Conservation (phyloP, 2,329 filamentous ascomycete genomes). For the Neodidymelliopsis sp. region DNA sequence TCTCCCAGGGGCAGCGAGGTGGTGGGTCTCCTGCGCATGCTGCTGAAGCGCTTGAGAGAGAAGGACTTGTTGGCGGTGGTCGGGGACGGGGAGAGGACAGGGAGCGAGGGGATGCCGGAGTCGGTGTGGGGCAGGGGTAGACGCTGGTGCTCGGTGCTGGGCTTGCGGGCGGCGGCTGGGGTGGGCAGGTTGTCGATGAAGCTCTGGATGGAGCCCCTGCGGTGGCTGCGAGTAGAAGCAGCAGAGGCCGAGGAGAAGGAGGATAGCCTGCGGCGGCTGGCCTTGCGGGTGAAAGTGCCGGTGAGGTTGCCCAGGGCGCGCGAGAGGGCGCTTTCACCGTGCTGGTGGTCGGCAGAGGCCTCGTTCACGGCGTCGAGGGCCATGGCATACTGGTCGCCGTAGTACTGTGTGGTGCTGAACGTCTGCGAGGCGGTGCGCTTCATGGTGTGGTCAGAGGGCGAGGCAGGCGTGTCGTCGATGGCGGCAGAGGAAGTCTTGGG, state of each 20-base stretch:
- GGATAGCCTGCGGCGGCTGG: slow-evolving; percentile 45
- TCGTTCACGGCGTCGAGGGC: slow-evolving; percentile 43
- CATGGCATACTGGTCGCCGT: slow-evolving; percentile 32
- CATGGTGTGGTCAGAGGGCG: slow-evolving; percentile 40
- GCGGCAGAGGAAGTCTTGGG: slow-evolving; percentile 55
- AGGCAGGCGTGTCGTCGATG: slow-evolving; percentile 44
- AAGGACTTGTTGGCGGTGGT: slow-evolving; percentile 30
- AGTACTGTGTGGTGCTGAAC: slow-evolving; percentile 37
- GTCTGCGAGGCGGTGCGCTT: slow-evolving; percentile 50
- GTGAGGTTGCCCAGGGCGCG: slow-evolving; percentile 39
- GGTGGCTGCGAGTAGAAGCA: slow-evolving; percentile 24
- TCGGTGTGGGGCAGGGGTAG: slow-evolving; percentile 43
- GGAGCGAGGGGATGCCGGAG: slow-evolving; percentile 38
- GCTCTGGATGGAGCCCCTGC: slow-evolving; percentile 40
- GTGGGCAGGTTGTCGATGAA: slow-evolving; percentile 34
- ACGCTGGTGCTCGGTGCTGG: slow-evolving; percentile 32
- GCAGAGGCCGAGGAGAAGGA: slow-evolving; percentile 39
- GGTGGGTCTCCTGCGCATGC: slow-evolving; percentile 42
- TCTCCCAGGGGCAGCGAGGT: slow-evolving; percentile 39
- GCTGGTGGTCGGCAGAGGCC: slow-evolving; percentile 30
- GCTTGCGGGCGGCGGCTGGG: slow-evolving; percentile 26
- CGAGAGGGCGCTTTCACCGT: slow-evolving; percentile 38
- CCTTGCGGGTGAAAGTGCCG: slow-evolving; percentile 41
- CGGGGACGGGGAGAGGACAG: slow-evolving; percentile 17
- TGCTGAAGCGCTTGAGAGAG: slow-evolving; percentile 40